These are phyloP conservation scores for Amaranthus palmeri DNA, from an alignment of 148 eudicot genomes.

Conservation along the genomic window DNA sequence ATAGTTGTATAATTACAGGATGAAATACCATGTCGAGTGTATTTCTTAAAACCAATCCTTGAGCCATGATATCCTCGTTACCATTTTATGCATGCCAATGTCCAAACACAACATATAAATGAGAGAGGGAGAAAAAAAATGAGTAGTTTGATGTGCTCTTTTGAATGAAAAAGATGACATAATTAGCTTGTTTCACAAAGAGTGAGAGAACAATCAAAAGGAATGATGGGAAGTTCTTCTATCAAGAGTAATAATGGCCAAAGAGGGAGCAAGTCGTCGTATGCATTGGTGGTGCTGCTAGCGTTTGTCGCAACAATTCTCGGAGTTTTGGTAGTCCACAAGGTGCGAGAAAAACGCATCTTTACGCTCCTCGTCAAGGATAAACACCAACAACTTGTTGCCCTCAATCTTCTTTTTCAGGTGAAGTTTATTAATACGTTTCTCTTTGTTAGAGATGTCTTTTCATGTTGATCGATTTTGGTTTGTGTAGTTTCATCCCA, in stretches of 20 bases:
- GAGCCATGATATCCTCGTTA: not conserved
- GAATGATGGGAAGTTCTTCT: constrained; percentile 25
- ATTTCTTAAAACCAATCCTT: too few species aligned
- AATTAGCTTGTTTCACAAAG: not conserved
- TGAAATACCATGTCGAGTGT: too few species aligned
- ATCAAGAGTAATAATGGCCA: constrained; percentile 12
- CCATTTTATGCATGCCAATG: constrained; percentile 10
- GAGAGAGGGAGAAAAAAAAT: constrained; percentile 13
- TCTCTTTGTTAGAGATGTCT: not conserved
- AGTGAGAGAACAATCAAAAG: constrained; percentile 12
- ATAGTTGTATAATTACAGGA: too few species aligned
- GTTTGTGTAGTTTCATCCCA: too few species aligned
- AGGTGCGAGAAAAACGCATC: constrained; percentile 55
- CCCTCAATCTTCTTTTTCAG: constrained; percentile 71
- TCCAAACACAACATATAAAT: constrained; percentile 5
- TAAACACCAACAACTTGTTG: constrained; percentile 55
- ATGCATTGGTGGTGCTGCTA: constrained; percentile 46
- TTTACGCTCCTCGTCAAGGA: constrained; percentile 46
- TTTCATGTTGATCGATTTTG: too few species aligned
- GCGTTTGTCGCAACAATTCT: constrained; percentile 57
- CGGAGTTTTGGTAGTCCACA: constrained; percentile 67
- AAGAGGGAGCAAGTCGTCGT: constrained; percentile 43
- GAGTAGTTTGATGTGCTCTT: constrained; percentile 43
- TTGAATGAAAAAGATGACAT: constrained; percentile 34
- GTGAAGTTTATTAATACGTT: constrained; percentile 22